These are phyloP conservation scores for Gliomastix tumulicola DNA, from an alignment of 2,329 filamentous ascomycete genomes.

Conservation along the genomic window DNA sequence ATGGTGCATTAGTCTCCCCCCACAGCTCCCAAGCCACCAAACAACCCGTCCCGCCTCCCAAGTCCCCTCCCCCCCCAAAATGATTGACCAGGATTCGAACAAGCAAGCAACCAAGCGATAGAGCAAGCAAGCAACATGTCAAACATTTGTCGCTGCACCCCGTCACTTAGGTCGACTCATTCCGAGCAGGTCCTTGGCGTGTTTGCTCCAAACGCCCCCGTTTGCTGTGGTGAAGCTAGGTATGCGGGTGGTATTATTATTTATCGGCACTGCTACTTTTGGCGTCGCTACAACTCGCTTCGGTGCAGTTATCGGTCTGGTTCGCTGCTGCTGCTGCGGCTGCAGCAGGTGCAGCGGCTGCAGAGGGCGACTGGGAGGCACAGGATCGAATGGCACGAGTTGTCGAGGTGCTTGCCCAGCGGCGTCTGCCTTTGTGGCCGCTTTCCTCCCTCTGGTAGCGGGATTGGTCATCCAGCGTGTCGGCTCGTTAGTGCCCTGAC, in stretches of 20 bases:
- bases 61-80: too few relatives aligned
- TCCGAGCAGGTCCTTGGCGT: conserved; percentile 61
- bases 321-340: too few relatives aligned
- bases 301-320: conserved; percentile 4
- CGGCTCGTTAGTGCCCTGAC: not conserved
- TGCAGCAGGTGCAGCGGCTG: too few relatives aligned
- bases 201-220: conserved; percentile 61
- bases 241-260: too few relatives aligned
- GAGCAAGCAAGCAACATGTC: too few relatives aligned
- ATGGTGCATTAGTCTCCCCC: too few relatives aligned
- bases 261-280: not conserved
- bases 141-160: too few relatives aligned
- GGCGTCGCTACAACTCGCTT: not conserved
- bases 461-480: conserved; percentile 32
- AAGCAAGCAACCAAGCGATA: too few relatives aligned
- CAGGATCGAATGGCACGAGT: conserved; percentile 27
- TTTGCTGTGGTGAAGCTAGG: conserved; percentile 42
- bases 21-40: too few relatives aligned
- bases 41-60: too few relatives aligned
- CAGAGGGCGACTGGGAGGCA: too few relatives aligned
- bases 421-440: conserved; percentile 42
- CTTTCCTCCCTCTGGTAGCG: conserved; percentile 45
- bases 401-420: conserved; percentile 38
- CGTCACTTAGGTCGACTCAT: conserved; percentile 47
- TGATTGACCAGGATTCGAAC: too few relatives aligned